A percentile compares a stretch with the other conserved stretches of the same genome.
Conservation (phyloP, 2,329 filamentous ascomycete genomes). For the Talaromyces sp. region DNA sequence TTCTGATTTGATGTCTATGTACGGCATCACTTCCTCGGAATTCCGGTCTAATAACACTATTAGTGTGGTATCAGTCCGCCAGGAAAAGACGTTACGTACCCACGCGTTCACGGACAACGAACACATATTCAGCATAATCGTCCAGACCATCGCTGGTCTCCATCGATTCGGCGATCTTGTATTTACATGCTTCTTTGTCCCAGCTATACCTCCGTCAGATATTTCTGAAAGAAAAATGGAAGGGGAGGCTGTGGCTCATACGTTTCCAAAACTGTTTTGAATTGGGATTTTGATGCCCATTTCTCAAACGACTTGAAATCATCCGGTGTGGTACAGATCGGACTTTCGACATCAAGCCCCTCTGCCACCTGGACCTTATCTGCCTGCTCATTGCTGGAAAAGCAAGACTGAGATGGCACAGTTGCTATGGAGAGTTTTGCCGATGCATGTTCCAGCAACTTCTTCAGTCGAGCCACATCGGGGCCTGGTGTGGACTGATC, state of each 20-base stretch:
- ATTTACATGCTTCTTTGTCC: conserved; percentile 32
- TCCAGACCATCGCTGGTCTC: conserved; percentile 17
- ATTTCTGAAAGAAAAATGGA: conserved; percentile 13
- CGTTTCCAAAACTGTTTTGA: conserved; percentile 24
- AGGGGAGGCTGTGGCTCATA: conserved; percentile 17
- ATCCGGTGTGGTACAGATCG: conserved; percentile 14
- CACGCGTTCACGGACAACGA: conserved; percentile 28
- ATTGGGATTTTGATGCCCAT: conserved; percentile 23
- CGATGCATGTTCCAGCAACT: neutral
- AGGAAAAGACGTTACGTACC: conserved; percentile 21
- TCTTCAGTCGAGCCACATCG: neutral
- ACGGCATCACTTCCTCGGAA: conserved; percentile 25
- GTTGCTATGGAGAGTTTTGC: neutral
- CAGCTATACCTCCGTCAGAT: conserved; percentile 22
- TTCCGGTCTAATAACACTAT: conserved; percentile 26
- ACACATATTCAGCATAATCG: conserved; percentile 27
- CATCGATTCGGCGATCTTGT: conserved; percentile 30
- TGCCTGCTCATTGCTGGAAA: neutral
- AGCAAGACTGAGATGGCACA: neutral
- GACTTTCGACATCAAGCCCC: neutral
- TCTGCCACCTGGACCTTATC: neutral
- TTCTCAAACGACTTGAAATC: conserved; percentile 19
- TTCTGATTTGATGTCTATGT: conserved; percentile 36
- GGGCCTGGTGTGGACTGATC: neutral
- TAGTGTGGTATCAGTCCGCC: conserved; percentile 13